Evolutionary conservation across 1,284 basidiomycete species (phyloP), one percentile per base, ranked within the genome.

Genomic region (Boletus semigastroideus): DNA sequence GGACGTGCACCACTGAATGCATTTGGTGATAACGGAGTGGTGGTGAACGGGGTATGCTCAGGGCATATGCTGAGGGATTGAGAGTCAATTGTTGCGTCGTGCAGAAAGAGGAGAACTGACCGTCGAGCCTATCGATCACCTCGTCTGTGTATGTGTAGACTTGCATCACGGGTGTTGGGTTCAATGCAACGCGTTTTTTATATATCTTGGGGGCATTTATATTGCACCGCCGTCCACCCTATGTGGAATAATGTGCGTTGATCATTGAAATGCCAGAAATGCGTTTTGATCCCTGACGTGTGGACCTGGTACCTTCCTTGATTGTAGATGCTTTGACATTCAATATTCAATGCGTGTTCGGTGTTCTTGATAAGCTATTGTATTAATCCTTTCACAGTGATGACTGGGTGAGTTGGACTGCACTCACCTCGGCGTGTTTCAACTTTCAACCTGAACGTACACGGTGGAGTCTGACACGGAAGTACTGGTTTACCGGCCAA

Each of bases 111-210:
- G 7, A 34, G 6, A 13, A 28, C 42, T 3, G 22, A 10, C 54
- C 48, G 2, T 27, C 31, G 48, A 48, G 54, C 28, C 6, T 45
- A 5, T 27, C 3, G 8, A 57, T n/a, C 25, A 52, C 57, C 5
- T 52, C 42, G 9, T 56, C 45, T 6, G 57, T 52, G 30, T 42
- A 57, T 3, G n/a, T 11, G 27, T 59, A 37, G 4, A 38, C 22
- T 17, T 56, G 53, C 47, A 59, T 58, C 8, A 5, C 4, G 42
- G 11, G 17, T n/a, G 14, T 36, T 38, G 34, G 10, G 42, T 30
- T 28, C 28, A 12, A 30, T 19, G 28, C 28, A 12, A 16, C 31
- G 37, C 6, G 17, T 34, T 31, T 14, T 28, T 17, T 16, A 4
- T 37, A 2, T 9, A n/a, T 16, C 10, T 14, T 16, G 13, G 22